Evolutionary conservation across 2,329 filamentous ascomycete genomes (phyloP).

Genomic region (Xylaria arbuscula): DNA sequence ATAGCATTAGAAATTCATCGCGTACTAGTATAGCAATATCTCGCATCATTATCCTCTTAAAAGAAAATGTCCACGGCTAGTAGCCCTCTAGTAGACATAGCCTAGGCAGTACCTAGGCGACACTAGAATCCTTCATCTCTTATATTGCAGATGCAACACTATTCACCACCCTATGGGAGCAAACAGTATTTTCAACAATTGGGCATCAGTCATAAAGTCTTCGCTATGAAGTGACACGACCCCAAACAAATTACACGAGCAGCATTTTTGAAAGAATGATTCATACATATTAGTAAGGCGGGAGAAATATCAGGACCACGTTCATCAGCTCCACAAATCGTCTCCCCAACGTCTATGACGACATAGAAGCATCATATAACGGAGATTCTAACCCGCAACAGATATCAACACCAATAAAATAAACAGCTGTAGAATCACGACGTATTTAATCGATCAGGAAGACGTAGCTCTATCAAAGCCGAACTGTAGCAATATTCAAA

Average conservation of each 20-base stretch:
- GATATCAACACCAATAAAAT: background rate
- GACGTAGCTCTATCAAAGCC: no score
- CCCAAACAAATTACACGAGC: background rate
- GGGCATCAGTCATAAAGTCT: no score
- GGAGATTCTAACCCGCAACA: background rate
- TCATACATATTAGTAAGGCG: background rate
- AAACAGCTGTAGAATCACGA: no score
- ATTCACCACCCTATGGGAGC: background rate
- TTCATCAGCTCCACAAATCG: slow-evolving; percentile 14
- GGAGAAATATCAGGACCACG: background rate
- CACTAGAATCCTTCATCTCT: no score
- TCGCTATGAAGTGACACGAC: background rate
- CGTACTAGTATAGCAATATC: no score
- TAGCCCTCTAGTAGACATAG: no score
- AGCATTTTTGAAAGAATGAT: background rate
- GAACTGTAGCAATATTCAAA: background rate
- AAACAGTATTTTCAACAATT: background rate
- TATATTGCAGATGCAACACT: no score
- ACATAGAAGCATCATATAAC: slow-evolving; percentile 41
- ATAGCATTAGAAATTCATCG: no score
- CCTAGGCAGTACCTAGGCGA: no score
- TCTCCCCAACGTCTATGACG: slow-evolving; percentile 41
- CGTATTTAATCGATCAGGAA: background rate
- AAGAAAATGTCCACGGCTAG: no score
- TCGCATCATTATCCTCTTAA: no score